A percentile compares a stretch with the other conserved stretches of the same genome.
phyloP scores from a whole-genome alignment of 305 asterid species.

The Fraxinus baroniana region DNA sequence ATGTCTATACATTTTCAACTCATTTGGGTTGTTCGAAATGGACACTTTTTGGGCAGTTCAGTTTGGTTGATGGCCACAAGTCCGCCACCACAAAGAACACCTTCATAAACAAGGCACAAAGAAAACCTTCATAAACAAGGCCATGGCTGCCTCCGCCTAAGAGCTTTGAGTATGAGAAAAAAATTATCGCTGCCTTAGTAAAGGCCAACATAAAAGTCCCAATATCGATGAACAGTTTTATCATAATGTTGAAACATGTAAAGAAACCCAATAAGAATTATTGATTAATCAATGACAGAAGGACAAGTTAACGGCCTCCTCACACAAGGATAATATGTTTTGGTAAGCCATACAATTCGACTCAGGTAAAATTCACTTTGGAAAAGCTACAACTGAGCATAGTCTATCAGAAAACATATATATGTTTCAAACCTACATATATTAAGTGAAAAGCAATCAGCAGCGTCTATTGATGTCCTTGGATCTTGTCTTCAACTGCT shows the following conservation, averaged over 20 bases:
- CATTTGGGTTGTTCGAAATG: conserved; percentile 40
- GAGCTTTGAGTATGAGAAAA: conserved; percentile 23
- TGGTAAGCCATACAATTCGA: not conserved
- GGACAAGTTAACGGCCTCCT: conserved; percentile 8
- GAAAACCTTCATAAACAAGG: conserved; percentile 64
- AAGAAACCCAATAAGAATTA: not conserved
- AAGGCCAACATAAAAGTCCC: not conserved
- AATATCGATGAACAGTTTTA: not conserved
- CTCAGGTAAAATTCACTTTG: not conserved
- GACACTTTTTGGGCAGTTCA: conserved; percentile 28
- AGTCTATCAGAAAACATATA: not conserved
- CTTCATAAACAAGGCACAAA: conserved; percentile 64
- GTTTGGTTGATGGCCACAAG: conserved; percentile 67
- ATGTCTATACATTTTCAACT: conserved; percentile 12
- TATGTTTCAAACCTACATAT: conserved; percentile 7
- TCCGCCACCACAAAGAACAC: conserved; percentile 45
- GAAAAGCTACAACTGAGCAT: conserved; percentile 4
- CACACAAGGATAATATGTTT: not conserved
- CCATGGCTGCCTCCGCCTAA: conserved; percentile 26
- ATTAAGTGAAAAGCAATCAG: conserved; percentile 4
- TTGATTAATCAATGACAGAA: conserved; percentile 9
- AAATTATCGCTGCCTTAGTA: not conserved
- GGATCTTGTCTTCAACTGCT: conserved; percentile 18
- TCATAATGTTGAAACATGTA: not conserved
- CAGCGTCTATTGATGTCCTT: conserved; percentile 7